Conservation (phyloP, 2,329 filamentous ascomycete species). For the Ceratocystis diversiconidia region DNA sequence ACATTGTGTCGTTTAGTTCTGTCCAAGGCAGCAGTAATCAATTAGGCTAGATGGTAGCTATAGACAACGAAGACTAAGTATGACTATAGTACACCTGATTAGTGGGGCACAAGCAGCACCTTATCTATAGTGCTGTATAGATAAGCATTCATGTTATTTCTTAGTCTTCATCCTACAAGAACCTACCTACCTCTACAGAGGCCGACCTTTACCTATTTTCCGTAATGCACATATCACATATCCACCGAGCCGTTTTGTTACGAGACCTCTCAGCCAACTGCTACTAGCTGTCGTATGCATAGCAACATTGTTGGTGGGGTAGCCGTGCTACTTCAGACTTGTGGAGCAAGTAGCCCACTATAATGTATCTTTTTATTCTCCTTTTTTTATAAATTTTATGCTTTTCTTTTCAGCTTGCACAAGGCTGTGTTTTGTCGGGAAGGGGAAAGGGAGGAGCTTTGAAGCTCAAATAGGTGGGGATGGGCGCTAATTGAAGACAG, state of each 20-base stretch:
- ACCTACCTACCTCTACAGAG: no score
- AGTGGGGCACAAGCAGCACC: neutral
- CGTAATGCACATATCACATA: no score
- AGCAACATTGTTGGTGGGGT: conserved; percentile 16
- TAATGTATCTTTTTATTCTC: neutral
- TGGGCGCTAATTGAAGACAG: conserved; percentile 6
- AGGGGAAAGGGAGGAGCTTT: neutral
- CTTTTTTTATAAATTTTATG: neutral
- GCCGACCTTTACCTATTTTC: no score
- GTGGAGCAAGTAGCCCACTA: neutral
- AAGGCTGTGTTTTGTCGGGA: conserved; percentile 1
- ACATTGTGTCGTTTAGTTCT: neutral
- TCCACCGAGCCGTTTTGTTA: neutral
- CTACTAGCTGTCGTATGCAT: conserved; percentile 10
- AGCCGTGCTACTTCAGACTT: neutral
- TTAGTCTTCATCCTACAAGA: neutral
- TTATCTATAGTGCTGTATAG: no score
- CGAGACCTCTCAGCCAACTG: neutral
- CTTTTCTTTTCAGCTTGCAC: neutral
- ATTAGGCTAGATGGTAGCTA: neutral
- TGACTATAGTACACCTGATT: neutral
- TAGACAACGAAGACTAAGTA: neutral
- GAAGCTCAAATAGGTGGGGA: conserved; percentile 2
- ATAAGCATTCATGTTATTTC: neutral
- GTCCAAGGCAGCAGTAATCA: neutral